Evolutionary conservation across 1,139 yeast species (phyloP), one percentile per base, ranked within the genome.

Genomic region (Lodderomyces elongisporus): DNA sequence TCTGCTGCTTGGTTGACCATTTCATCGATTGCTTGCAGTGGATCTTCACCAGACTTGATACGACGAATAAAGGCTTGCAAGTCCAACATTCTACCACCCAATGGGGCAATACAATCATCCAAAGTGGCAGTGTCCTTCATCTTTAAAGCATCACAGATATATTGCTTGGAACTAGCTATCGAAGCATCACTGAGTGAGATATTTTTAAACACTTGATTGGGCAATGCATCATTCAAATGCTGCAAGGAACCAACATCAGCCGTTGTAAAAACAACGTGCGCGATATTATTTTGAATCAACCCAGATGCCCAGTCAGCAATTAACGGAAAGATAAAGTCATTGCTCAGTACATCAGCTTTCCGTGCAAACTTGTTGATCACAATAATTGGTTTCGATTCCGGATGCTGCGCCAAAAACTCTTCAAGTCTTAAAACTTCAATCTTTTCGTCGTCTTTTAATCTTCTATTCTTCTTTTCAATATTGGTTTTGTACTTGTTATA

Each of bases 51-150:
- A 0, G 91, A 77, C 46, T 79, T 80, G 15, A 91, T 73, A 34
- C 97, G 81, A 49, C 97, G 75, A 0, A 84, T 83, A 58, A 87
- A 87, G 14, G 94, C 81, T 56, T 91, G 96, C 36, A 91, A 67
- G 53, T 91, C 98, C 35, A 89, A 70, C 89, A 91, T 84, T 44
- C 98, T 76, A 27, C 98, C 98, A 9, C 98, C 98, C 20, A 91
- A 60, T 6, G 95, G 94, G 17, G 62, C 75, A 32, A 89, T 60
- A 25, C 82, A 74, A 2, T 60, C 54, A 24, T 79, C 82, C 25
- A 85, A 60, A 5, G 62, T 60, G 2, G 47, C 40, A 25, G 40
- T 39, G 33, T 49, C 49, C n/a, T 47, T 48, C 34, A 51, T 46
- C 27, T 63, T 63, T 31, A 85, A 58, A 41, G 84, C 91, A 33